These are phyloP conservation scores for Talaromyces thailandensis DNA, from an alignment of 495 filamentous ascomycete genomes.

Conservation along the genomic window DNA sequence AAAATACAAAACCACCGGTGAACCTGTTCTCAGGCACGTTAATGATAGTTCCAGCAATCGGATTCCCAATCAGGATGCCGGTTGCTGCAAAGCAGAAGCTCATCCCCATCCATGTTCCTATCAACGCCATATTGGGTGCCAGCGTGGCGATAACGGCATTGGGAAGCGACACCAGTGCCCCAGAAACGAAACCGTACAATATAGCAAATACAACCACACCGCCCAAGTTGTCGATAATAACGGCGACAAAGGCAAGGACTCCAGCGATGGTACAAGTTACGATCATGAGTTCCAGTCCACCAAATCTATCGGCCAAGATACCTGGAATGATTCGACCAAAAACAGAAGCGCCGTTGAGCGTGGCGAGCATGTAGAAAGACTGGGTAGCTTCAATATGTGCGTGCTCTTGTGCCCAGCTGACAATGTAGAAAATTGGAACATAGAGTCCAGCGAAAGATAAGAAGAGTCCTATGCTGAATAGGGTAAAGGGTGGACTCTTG, in stretches of 20 bases:
- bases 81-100: conserved; percentile 12
- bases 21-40: background rate
- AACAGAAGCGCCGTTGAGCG: background rate
- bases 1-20: background rate
- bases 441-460: conserved; percentile 18
- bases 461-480: background rate
- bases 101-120: conserved; percentile 17
- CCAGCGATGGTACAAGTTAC: background rate
- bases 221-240: conserved; percentile 5
- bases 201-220: conserved; percentile 16
- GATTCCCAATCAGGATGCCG: conserved; percentile 46
- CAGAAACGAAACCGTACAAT: conserved; percentile 23
- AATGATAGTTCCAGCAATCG: conserved; percentile 49
- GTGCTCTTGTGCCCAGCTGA: conserved; percentile 11
- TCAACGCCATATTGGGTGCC: conserved; percentile 12
- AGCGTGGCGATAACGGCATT: conserved; percentile 17
- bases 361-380: background rate
- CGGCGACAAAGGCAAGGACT: background rate
- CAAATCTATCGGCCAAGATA: conserved; percentile 9
- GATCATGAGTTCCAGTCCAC: background rate
- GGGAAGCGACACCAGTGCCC: conserved; percentile 19
- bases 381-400: background rate
- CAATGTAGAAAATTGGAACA: conserved; percentile 29
- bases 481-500: too few species aligned
- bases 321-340: conserved; percentile 25